A percentile compares a stretch with the other conserved stretches of the same genome.
Evolutionary conservation across 169 alveolate species (phyloP).

Genomic region (Plasmodium reichenowi): DNA sequence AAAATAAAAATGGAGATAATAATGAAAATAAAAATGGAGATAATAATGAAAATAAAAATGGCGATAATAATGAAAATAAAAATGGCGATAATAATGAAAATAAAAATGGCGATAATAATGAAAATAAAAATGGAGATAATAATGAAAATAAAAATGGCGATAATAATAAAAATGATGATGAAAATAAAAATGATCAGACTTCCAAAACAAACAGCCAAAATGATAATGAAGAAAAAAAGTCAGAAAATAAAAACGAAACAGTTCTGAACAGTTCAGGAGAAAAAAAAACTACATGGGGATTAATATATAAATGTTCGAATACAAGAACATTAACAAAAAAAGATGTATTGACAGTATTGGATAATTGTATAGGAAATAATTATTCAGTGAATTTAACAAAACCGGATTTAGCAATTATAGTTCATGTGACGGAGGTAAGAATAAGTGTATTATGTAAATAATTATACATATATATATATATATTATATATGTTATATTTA

Average conservation of each 20-base stretch:
- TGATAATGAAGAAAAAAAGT: constrained; percentile 5
- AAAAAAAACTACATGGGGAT: constrained; percentile 80
- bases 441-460: constrained; percentile 4
- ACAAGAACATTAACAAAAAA: constrained; percentile 78
- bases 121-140: background rate
- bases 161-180: background rate
- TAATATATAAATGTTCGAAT: constrained; percentile 79
- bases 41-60: background rate
- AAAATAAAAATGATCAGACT: background rate
- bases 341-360: constrained; percentile 79
- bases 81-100: background rate
- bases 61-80: background rate
- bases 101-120: background rate
- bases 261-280: background rate
- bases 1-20: background rate
- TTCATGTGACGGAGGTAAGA: constrained; percentile 83
- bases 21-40: background rate
- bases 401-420: constrained; percentile 83
- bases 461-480: background rate
- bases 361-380: constrained; percentile 78
- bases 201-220: background rate
- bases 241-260: background rate
- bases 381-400: constrained; percentile 78
- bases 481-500: background rate
- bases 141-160: background rate